A percentile compares a stretch with the other conserved stretches of the same genome.
Conservation (phyloP, 2,329 filamentous ascomycete species). For the Exophiala viscosa region DNA sequence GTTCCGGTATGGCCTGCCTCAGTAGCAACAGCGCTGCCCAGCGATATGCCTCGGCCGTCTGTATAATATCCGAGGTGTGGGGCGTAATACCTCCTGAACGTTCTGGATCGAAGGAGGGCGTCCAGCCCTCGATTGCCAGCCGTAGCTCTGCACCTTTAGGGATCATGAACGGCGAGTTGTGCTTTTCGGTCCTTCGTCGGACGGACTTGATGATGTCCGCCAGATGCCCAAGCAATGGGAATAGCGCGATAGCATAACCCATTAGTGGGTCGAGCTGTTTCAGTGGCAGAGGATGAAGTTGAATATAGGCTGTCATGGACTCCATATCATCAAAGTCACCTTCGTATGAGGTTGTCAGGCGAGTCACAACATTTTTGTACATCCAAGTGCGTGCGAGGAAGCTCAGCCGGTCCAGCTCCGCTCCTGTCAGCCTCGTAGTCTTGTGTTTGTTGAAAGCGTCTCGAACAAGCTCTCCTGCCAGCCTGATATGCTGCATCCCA, state of each 20-base stretch:
- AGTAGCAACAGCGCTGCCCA: constrained; percentile 63
- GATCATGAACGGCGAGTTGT: constrained; percentile 57
- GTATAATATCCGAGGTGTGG: constrained; percentile 59
- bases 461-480: background rate
- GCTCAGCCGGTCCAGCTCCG: constrained; percentile 32
- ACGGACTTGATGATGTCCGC: constrained; percentile 62
- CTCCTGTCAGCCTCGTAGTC: constrained; percentile 10
- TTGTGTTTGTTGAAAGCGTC: constrained; percentile 37
- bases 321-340: constrained; percentile 55
- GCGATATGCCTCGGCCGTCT: constrained; percentile 63
- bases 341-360: constrained; percentile 60
- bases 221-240: constrained; percentile 63
- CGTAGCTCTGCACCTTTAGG: constrained; percentile 60
- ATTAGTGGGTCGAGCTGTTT: constrained; percentile 60
- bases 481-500: background rate
- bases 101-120: constrained; percentile 50
- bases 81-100: constrained; percentile 60
- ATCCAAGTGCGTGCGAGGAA: constrained; percentile 69
- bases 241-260: constrained; percentile 64
- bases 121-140: constrained; percentile 57
- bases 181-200: constrained; percentile 37
- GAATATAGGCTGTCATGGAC: constrained; percentile 36
- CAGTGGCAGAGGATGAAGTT: constrained; percentile 30
- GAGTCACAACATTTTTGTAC: constrained; percentile 68
- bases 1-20: constrained; percentile 64